Base-by-base conservation (phyloP, 2,329 filamentous ascomycete species). In the Sporothrix mexicana region DNA sequence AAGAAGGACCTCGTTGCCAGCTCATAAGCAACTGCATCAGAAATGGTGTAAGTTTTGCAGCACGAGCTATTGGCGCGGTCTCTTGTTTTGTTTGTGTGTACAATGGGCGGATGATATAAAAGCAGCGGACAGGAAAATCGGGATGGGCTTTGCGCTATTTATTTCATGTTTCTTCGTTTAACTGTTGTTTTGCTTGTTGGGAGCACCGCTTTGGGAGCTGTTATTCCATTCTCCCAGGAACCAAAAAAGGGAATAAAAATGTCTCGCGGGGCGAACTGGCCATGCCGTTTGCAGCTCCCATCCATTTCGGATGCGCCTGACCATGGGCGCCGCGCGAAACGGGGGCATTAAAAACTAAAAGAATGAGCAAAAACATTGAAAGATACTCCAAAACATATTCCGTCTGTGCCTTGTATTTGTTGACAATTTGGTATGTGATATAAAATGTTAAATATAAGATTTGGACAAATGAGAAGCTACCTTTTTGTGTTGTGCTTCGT, bases 1-100 rank as follows among this genome's bases (percentile, higher is more conserved):
- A 99, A 99, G 94, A 99, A 98, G 94, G 96, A 99, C 80, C 83
- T 90, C 75, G 84, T 82, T 77, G 78, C 83, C 80, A 86, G 78
- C 81, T 81, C 81, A 76, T 84, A 84, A 80, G 76, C 73, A 74
- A 55, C n/a, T 13, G 51, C 51, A 30, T 20, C 45, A 30, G 53
- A 55, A 69, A 41, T 62, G 71, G 71, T 72, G 61, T 61, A 55
- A 5, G 36, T 25, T 68, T 57, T 55, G 20, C 20, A 55, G 30
- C 47, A 59, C 30, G 53, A 66, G 55, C 61, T 61, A 62, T 53
- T 70, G 43, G 70, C 49, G 71, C 59, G 9, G 71, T 73, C 73
- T 72, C 75, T 69, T 69, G 74, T 51, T n/a, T 15, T 73, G 76
- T 73, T 74, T 76, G 30, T 76, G 70, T 84, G 84, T 80, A 80